Conservation (phyloP, 768 basidiomycete species). For the Tylopilus rubrobrunneus region DNA sequence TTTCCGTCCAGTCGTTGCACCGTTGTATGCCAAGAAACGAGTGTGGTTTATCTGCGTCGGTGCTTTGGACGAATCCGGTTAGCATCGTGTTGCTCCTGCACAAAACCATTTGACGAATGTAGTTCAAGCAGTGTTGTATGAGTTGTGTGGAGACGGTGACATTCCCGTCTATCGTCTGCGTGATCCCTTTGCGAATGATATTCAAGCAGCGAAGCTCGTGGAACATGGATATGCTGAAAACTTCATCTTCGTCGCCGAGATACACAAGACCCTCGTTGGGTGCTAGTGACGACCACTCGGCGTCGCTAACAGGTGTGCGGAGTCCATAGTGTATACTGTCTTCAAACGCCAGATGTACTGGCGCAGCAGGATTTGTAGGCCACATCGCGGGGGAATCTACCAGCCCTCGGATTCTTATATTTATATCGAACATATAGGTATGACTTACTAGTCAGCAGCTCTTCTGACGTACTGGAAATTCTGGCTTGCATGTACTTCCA, state of each 20-base stretch:
- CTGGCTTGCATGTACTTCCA: background rate
- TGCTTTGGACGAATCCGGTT: background rate
- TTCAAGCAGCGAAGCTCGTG: slow-evolving; percentile 3
- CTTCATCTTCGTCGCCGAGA: background rate
- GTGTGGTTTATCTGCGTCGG: background rate
- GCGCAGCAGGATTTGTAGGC: background rate
- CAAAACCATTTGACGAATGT: slow-evolving; percentile 4
- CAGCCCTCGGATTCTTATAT: background rate
- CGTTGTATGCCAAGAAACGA: background rate
- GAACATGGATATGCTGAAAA: slow-evolving; percentile 2
- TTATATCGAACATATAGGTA: background rate
- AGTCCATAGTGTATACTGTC: background rate
- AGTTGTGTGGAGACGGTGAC: background rate
- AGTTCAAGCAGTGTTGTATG: slow-evolving; percentile 3
- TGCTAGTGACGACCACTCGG: background rate
- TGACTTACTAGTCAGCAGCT: background rate
- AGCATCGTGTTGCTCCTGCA: slow-evolving; percentile 6
- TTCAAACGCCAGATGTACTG: background rate
- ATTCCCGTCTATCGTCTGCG: background rate
- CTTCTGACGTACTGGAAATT: background rate
- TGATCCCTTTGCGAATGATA: background rate
- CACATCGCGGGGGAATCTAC: background rate
- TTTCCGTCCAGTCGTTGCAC: slow-evolving; percentile 1
- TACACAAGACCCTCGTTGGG: background rate
- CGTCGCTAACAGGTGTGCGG: background rate